Evolutionary conservation across 257 asterid species (phyloP), one percentile per base, ranked within the genome.

Genomic region (Marsdenia floribunda): DNA sequence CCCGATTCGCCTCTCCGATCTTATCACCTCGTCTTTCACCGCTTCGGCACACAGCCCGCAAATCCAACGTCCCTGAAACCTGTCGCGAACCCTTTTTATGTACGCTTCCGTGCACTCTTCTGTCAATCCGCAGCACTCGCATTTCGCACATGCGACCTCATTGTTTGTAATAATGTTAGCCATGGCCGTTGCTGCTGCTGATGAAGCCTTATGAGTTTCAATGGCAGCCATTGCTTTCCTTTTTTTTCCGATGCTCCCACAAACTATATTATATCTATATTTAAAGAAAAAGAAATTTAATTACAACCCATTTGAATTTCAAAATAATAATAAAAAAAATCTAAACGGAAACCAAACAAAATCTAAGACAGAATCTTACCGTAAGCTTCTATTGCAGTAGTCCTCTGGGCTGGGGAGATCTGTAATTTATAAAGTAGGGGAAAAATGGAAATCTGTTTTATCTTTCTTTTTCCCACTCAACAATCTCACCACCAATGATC

Each of bases 1-100:
- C 2, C 91, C 88, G 16, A 90, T 90, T 61, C 79, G 29, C 11
- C 74, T 55, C 26, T 84, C 85, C 11, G 91, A 86, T 46, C 93
- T 76, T n/a, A 19, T 84, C 8, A 85, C 70, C 78, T 92, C 98
- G 3, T 92, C 96, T 83, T 93, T 89, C 76, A 89, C 97, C 0
- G 96, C 98, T 78, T 92, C 98, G 0, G 89, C 82, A 57, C 98
- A 92, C 15, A 93, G 94, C 80, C 98, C 98, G 82, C 98, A 93
- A 11, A 93, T 86, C 98, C 98, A 93, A 29, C 87, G 85, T 19
- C 96, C 96, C 64, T 78, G 84, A 75, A 89, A 85, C n/a, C 91
- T 81, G 0, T 86, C 91, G 0, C 89, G 82, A 0, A 90, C 93
- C 12, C 86, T 80, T 68, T 63, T 78, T 53, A 83, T 81, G 85